These are phyloP conservation scores for Penicillium fimorum DNA, from an alignment of 495 filamentous ascomycete species.

Conservation along the genomic window DNA sequence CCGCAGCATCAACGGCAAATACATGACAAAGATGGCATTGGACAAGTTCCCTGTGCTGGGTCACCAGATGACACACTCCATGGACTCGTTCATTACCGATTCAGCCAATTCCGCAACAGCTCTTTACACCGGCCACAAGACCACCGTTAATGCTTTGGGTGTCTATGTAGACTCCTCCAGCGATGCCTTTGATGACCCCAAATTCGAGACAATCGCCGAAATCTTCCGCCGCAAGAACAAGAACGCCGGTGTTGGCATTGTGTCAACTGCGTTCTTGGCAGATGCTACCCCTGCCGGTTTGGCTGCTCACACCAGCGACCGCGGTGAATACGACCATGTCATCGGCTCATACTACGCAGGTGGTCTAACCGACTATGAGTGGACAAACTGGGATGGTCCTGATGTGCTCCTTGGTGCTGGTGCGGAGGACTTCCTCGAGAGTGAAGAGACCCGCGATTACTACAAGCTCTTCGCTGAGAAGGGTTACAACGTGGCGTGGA, in stretches of 20 bases:
- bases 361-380: constrained; percentile 59
- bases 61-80: constrained; percentile 69
- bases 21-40: constrained; percentile 63
- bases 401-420: constrained; percentile 74
- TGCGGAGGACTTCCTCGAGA: constrained; percentile 64
- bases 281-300: constrained; percentile 72
- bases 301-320: constrained; percentile 62
- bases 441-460: constrained; percentile 54
- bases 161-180: constrained; percentile 69
- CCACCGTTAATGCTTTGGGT: constrained; percentile 67
- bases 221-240: constrained; percentile 60
- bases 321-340: constrained; percentile 60
- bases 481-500: constrained; percentile 62
- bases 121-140: constrained; percentile 73
- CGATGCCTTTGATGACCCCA: constrained; percentile 68
- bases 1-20: constrained; percentile 71
- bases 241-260: constrained; percentile 54
- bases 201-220: constrained; percentile 75
- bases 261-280: constrained; percentile 67
- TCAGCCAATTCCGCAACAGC: constrained; percentile 74
- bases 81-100: constrained; percentile 75
- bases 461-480: constrained; percentile 63
- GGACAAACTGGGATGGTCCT: constrained; percentile 63
- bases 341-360: constrained; percentile 60
- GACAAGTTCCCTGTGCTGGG: constrained; percentile 72